Conservation (phyloP, 2,329 filamentous ascomycete genomes). For the Botrytis aclada region DNA sequence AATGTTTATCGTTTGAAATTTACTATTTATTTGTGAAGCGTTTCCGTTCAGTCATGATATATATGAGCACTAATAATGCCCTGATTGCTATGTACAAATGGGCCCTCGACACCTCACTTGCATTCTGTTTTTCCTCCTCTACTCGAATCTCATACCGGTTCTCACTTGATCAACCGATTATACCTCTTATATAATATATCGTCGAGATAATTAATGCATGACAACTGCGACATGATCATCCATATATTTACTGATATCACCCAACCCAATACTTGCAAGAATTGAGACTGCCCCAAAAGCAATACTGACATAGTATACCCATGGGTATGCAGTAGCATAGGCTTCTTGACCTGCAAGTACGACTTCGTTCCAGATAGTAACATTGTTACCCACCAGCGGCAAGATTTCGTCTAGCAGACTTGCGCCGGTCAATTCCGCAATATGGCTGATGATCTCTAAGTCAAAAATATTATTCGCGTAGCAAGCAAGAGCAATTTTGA, state of each 20-base stretch:
- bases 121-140: background rate
- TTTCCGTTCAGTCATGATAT: background rate
- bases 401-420: conserved; percentile 51
- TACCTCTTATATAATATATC: background rate
- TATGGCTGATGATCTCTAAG: conserved; percentile 45
- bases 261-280: conserved; percentile 56
- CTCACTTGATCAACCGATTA: background rate
- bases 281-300: conserved; percentile 57
- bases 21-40: background rate
- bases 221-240: conserved; percentile 54
- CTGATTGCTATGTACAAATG: background rate
- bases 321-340: conserved; percentile 57
- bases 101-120: background rate
- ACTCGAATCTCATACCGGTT: background rate
- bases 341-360: conserved; percentile 54
- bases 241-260: conserved; percentile 57
- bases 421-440: conserved; percentile 52
- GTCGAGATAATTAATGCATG: background rate
- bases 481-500: conserved; percentile 29
- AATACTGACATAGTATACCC: conserved; percentile 60
- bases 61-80: background rate
- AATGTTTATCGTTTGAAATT: background rate
- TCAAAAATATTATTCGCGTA: conserved; percentile 34
- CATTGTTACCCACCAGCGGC: conserved; percentile 51
- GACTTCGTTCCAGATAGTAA: conserved; percentile 50